Conservation (phyloP, 805 yeast genomes). For the Kazachstania kunashirensis region DNA sequence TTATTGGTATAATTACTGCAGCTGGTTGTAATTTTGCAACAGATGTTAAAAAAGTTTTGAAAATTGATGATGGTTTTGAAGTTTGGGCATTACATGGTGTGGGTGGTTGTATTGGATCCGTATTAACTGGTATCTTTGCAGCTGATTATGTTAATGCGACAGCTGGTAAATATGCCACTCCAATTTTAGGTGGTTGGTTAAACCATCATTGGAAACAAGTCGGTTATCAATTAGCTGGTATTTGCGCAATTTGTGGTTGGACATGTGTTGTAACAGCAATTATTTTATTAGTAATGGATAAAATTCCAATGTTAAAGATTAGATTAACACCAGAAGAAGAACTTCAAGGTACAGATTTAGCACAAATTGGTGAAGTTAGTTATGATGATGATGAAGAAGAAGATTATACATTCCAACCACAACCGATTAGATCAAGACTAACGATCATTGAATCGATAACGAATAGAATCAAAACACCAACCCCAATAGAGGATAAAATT, state of each 20-base stretch:
- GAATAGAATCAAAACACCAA: constrained; percentile 5
- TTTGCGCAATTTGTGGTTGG: constrained; percentile 63
- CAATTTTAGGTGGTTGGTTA: constrained; percentile 78
- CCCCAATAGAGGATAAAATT: constrained; percentile 30
- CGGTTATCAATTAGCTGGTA: constrained; percentile 81
- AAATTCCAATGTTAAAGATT: constrained; percentile 69
- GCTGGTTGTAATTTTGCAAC: constrained; percentile 77
- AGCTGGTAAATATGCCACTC: constrained; percentile 50
- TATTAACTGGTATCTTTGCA: constrained; percentile 86
- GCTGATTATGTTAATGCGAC: constrained; percentile 80
- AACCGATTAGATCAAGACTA: constrained; percentile 60
- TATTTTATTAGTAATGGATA: constrained; percentile 56
- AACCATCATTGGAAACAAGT: constrained; percentile 75
- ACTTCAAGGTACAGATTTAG: constrained; percentile 75
- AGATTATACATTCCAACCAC: constrained; percentile 58
- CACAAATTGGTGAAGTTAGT: constrained; percentile 86
- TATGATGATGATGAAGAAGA: constrained; percentile 46
- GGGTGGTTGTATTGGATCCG: constrained; percentile 80
- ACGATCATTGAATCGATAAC: constrained; percentile 12
- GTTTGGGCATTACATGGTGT: constrained; percentile 90
- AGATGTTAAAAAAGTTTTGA: constrained; percentile 60
- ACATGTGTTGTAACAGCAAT: constrained; percentile 64
- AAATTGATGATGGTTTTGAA: constrained; percentile 90
- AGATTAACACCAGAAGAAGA: constrained; percentile 84
- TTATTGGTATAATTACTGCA: constrained; percentile 74